Evolutionary conservation across 345 rosid species (phyloP).

Genomic region (Linum usitatissimum): DNA sequence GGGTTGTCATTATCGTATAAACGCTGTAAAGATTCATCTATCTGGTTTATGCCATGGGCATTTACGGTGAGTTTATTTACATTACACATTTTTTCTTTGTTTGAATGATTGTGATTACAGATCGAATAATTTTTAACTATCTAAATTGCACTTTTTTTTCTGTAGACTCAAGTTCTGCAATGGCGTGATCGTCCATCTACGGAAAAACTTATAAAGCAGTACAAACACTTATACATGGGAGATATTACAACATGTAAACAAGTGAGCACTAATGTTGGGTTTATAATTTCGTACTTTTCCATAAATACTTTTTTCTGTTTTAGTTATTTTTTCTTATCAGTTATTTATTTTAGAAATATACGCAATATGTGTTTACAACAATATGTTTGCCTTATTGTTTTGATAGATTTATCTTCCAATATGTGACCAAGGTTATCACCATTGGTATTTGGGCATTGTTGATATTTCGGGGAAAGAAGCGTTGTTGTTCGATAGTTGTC

Average conservation of each 20-base stretch:
- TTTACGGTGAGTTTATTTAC: too few relatives aligned
- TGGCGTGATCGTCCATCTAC: not conserved
- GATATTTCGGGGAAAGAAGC: not conserved
- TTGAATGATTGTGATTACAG: too few relatives aligned
- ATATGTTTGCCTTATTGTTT: not conserved
- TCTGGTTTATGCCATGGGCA: too few relatives aligned
- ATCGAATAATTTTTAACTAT: too few relatives aligned
- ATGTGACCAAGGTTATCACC: not conserved
- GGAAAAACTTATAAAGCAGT: not conserved
- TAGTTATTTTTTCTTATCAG: too few relatives aligned
- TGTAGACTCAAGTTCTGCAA: not conserved
- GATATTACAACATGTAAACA: too few relatives aligned
- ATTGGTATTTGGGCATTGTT: not conserved
- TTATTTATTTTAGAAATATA: too few relatives aligned
- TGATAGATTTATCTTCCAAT: not conserved
- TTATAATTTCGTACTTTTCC: too few relatives aligned
- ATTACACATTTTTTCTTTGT: not conserved
- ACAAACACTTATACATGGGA: not conserved
- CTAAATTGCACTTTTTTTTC: not conserved
- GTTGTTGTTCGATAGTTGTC: not conserved
- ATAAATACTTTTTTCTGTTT: too few relatives aligned
- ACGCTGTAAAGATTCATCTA: too few relatives aligned
- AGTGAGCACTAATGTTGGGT: not conserved
- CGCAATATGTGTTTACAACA: not conserved
- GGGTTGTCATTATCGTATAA: too few relatives aligned